Base-by-base conservation (phyloP, 2,329 filamentous ascomycete genomes). In the Cordyceps pruinosa region DNA sequence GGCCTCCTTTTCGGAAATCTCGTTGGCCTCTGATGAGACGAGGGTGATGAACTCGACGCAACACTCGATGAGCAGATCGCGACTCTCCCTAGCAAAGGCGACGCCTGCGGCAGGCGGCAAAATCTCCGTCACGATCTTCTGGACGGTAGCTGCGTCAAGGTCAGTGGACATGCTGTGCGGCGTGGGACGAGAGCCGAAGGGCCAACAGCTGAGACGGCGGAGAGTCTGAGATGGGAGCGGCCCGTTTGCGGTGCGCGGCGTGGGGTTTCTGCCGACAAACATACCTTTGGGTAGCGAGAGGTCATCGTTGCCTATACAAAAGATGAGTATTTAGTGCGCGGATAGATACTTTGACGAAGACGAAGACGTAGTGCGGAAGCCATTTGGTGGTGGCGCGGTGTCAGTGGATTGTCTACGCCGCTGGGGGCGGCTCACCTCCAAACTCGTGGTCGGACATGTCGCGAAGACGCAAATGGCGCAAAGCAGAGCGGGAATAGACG, bases 31-130 rank as follows among this genome's bases (percentile, higher is more conserved):
- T 48, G 90, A 96, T n/a, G 92, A 97, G 65, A 99, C 89, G 67
- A 99, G 84, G 19, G 94, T 97, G 72, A 99, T 97, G 73, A 99
- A 99, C 73, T 99, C 94, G 67, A 99, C 93, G 69, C 94, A 99
- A 76, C 94, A 97, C 77, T 97, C 94, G 67, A 99, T 99, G 53
- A 99, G 80, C 3, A 97, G 80, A 69, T 99, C 94, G 59, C 94
- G 87, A 13, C 93, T 92, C 66, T 99, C 94, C 71, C 96, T 97
- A 44, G 92, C 90, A 70, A 97, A 97, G 2, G 89, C 87, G 61
- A 96, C 83, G 51, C 90, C 90, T 15, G 72, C 75, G 49, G 87
- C 84, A 0, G 87, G 76, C 2, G 90, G 86, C 1, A 99, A 82
- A 66, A 99, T 97, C 72, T 99, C 94, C 58, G 87, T 87, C 65